Base-by-base conservation (phyloP, 1,284 basidiomycete genomes). In the Trametes versicolor region DNA sequence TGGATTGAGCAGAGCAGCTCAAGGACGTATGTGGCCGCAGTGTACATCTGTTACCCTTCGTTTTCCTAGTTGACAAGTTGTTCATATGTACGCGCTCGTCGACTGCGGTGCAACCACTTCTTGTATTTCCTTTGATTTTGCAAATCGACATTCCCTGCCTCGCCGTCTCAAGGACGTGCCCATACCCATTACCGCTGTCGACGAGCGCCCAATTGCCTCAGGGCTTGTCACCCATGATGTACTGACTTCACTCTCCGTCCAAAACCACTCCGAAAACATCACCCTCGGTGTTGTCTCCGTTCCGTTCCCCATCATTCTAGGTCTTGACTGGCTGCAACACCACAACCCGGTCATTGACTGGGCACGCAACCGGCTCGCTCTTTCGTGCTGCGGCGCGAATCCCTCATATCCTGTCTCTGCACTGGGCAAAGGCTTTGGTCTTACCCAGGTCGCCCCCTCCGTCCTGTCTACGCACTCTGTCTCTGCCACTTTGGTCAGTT, bases 161-260 rank as follows among this genome's bases (percentile, higher is more conserved):
- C 67, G 71, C 17, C 59, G 60, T 68, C 63, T 65, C 5, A 71
- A 71, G 63, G 63, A 72, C 48, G 59, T 67, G 37, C 78, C 80
- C 2, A 65, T 77, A 45, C 76, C 79, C 13, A 73, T 81, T 21
- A 63, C 70, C 34, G 73, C 76, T 3, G 73, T 81, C 17, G 77
- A 81, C 60, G 72, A 79, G 58, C 70, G 74, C 29, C 79, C 77
- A 8, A 77, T 80, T 57, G 68, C 50, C 8, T 52, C 50, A 4
- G 78, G 79, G 5, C 67, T 79, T 23, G 70, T 81, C 49, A 78
- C 76, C 25, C 75, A 79, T 48, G 75, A 79, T 58, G 65, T 79
- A 47, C 43, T 78, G 17, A 64, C 74, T 23, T 58, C 61, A 17
- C 65, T 77, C 49, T 32, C 21, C 41, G 54, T 56, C 39, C 57